These are phyloP conservation scores for Mycena sp. DNA, from an alignment of 1,284 basidiomycete species.

Conservation along the genomic window DNA sequence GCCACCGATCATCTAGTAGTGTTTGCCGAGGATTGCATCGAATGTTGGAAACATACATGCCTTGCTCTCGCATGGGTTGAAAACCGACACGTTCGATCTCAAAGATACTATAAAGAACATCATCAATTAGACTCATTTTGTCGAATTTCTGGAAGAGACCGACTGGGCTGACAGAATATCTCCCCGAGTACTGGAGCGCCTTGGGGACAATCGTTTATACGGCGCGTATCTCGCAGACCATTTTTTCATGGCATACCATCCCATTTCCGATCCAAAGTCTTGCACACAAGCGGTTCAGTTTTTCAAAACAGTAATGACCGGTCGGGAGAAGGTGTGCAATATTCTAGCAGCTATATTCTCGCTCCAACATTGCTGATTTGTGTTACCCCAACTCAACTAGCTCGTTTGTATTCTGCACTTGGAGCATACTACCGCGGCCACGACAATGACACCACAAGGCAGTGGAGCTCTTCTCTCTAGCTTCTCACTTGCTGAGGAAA, in stretches of 20 bases:
- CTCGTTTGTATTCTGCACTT: neutral
- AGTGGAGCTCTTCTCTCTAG: slow-evolving; percentile 2
- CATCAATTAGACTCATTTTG: too few species aligned
- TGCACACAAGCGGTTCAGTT: neutral
- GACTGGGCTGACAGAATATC: too few species aligned
- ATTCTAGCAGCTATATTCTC: neutral
- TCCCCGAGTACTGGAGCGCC: too few species aligned
- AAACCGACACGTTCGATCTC: too few species aligned
- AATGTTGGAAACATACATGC: too few species aligned
- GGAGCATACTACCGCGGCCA: slow-evolving; percentile 9
- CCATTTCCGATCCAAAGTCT: slow-evolving; percentile 1
- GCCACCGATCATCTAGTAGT: too few species aligned
- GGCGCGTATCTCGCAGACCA: neutral
- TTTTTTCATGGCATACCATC: slow-evolving; percentile 14
- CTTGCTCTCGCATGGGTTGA: too few species aligned
- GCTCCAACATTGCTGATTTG: neutral
- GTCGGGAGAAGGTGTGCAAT: slow-evolving; percentile 13
- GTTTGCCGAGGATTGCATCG: too few species aligned
- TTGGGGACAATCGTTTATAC: neutral
- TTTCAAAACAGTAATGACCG: neutral
- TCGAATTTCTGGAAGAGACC: too few species aligned
- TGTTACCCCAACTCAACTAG: neutral
- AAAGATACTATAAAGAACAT: too few species aligned
- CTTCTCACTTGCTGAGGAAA: neutral
- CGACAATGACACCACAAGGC: slow-evolving; percentile 14